Percentiles rank a stretch among this genome's conserved stretches.
These are phyloP conservation scores for Anthracocystis walkeri DNA, from an alignment of 1,284 basidiomycete genomes.

Conservation along the genomic window DNA sequence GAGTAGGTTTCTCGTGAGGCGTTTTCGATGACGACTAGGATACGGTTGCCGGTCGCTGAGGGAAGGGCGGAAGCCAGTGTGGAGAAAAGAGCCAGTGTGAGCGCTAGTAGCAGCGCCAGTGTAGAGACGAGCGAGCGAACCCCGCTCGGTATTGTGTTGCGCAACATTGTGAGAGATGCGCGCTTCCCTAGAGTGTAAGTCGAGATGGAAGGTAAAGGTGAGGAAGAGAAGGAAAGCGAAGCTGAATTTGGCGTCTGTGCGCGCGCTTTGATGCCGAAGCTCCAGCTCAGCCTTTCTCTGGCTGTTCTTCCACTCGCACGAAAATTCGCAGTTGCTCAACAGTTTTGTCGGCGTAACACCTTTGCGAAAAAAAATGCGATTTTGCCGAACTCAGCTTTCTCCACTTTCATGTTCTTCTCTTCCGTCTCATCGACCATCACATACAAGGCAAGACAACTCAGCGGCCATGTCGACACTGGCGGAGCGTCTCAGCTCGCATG, in stretches of 20 bases:
- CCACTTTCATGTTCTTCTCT: background rate
- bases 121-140: background rate
- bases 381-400: slow-evolving; percentile 25
- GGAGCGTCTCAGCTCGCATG: slow-evolving; percentile 20
- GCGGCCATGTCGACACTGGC: slow-evolving; percentile 34
- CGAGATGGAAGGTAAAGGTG: background rate
- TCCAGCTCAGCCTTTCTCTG: slow-evolving; percentile 32
- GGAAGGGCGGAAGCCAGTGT: slow-evolving; percentile 25
- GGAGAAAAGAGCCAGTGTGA: slow-evolving; percentile 22
- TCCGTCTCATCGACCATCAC: slow-evolving; percentile 5
- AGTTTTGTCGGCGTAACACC: background rate
- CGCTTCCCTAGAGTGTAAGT: no score
- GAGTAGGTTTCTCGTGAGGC: slow-evolving; percentile 33
- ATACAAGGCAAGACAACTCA: slow-evolving; percentile 6
- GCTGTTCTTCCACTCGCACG: slow-evolving; percentile 47
- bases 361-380: background rate
- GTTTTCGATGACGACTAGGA: slow-evolving; percentile 59
- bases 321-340: slow-evolving; percentile 3
- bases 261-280: slow-evolving; percentile 8
- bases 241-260: slow-evolving; percentile 28
- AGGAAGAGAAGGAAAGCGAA: background rate
- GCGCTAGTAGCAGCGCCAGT: slow-evolving; percentile 6
- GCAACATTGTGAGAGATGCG: no score
- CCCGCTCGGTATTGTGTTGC: no score
- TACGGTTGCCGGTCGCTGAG: slow-evolving; percentile 58